A percentile compares a stretch with the other conserved stretches of the same genome.
Evolutionary conservation across 2,329 filamentous ascomycete species (phyloP).

Genomic region (Thelonectria olida): DNA sequence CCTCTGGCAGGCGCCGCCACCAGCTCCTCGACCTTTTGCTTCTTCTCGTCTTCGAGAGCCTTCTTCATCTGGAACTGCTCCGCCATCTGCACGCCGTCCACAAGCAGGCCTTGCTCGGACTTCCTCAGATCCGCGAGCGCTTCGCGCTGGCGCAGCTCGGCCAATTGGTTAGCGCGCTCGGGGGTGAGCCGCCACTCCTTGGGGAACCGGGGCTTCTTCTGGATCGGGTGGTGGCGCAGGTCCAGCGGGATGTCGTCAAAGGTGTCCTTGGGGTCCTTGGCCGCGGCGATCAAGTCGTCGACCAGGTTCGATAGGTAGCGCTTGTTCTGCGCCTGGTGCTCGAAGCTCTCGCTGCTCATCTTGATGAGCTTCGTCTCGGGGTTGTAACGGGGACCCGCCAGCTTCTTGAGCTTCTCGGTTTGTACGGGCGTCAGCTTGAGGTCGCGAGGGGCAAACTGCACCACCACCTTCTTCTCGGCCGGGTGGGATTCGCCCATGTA

Average conservation of each 20-base stretch:
- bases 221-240: constrained; percentile 82
- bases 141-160: constrained; percentile 63
- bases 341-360: constrained; percentile 90
- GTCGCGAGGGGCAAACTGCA: constrained; percentile 84
- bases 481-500: constrained; percentile 96
- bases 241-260: constrained; percentile 93
- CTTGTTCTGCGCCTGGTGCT: constrained; percentile 95
- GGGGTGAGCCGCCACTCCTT: constrained; percentile 82
- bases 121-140: constrained; percentile 64
- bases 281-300: constrained; percentile 75
- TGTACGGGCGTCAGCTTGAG: constrained; percentile 75
- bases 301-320: constrained; percentile 87
- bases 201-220: constrained; percentile 77
- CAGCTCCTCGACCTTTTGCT: constrained; percentile 45
- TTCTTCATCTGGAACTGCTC: constrained; percentile 47
- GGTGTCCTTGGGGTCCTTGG: constrained; percentile 80
- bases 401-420: constrained; percentile 84
- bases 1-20: constrained; percentile 38
- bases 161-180: constrained; percentile 72
- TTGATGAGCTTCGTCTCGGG: constrained; percentile 82
- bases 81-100: constrained; percentile 66
- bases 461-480: constrained; percentile 90
- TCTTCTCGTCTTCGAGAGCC: constrained; percentile 45
- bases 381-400: constrained; percentile 87
- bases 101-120: constrained; percentile 61